Conservation (phyloP, 2,329 filamentous ascomycete genomes). For the Thelonectria discophora region DNA sequence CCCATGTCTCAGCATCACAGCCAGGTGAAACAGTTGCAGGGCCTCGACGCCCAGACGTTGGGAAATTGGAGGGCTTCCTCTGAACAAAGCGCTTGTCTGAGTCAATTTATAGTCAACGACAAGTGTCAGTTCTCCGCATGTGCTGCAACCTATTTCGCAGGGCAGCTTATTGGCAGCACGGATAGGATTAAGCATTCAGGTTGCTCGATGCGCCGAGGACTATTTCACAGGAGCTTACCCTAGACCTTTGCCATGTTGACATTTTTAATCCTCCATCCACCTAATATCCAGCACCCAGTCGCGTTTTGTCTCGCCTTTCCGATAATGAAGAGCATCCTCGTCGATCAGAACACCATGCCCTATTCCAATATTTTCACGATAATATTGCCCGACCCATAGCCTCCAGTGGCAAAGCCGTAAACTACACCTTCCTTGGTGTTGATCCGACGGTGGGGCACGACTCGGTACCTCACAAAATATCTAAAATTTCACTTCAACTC, state of each 20-base stretch:
- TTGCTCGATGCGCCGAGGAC: too few species aligned
- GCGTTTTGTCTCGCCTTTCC: too few species aligned
- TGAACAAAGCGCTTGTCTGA: slow-evolving; percentile 2
- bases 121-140: background rate
- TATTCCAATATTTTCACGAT: too few species aligned
- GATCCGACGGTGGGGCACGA: background rate
- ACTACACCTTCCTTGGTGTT: background rate
- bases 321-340: too few species aligned
- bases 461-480: background rate
- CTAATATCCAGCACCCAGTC: too few species aligned
- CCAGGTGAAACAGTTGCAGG: background rate
- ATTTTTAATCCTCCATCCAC: too few species aligned
- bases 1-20: background rate
- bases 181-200: too few species aligned
- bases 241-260: too few species aligned
- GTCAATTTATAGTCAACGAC: slow-evolving; percentile 5
- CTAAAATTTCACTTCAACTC: background rate
- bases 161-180: too few species aligned
- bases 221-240: too few species aligned
- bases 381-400: background rate
- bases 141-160: background rate
- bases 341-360: too few species aligned
- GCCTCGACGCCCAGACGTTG: background rate
- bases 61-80: slow-evolving; percentile 2
- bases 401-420: background rate